Evolutionary conservation across 805 yeast genomes (phyloP), one percentile per base, ranked within the genome.

Genomic region (Torulaspora franciscae): DNA sequence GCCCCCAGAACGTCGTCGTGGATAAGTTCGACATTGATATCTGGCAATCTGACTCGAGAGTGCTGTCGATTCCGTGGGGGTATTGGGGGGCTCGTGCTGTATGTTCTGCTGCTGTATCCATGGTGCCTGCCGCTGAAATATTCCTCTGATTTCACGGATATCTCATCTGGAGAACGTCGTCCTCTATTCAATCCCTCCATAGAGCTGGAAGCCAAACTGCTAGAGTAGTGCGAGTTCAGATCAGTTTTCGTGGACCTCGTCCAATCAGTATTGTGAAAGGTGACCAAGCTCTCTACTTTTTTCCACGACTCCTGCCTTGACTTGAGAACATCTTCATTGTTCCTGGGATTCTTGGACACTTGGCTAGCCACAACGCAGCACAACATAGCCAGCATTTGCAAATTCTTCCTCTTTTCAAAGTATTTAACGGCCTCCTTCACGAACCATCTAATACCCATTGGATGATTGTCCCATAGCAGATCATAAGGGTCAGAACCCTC

Each of bases 381-480:
- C 52, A 89, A 64, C 88, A 86, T 85, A 1, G 95, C 96, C 19
- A 90, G 68, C 95, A 91, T 87, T 62, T 91, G 97, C 23, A 87
- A 65, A 56, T 91, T 83, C 1, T 81, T 79, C 33, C 71, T 58
- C 27, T 56, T 65, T 54, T 83, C 93, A 58, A 81, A 88, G 54
- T 82, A 81, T 1, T 62, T 58, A 57, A 90, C 70, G 32, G 88
- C 68, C 47, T 79, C 77, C 22, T 72, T 72, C 0, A 87, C 71
- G 17, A 87, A 67, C 85, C 87, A 78, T 9, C 72, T 54, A 32
- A 80, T 73, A 1, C 95, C 95, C 60, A 83, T 76, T 0, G 89
- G 90, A 60, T 86, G 95, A 4, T 75, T 66, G 0, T 91, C 91
- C 96, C 96, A 90, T 46, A 74, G 76, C 48, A 78, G 76, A n/a